Evolutionary conservation across 768 basidiomycete species (phyloP).

Genomic region (Naematelia aurantialba): DNA sequence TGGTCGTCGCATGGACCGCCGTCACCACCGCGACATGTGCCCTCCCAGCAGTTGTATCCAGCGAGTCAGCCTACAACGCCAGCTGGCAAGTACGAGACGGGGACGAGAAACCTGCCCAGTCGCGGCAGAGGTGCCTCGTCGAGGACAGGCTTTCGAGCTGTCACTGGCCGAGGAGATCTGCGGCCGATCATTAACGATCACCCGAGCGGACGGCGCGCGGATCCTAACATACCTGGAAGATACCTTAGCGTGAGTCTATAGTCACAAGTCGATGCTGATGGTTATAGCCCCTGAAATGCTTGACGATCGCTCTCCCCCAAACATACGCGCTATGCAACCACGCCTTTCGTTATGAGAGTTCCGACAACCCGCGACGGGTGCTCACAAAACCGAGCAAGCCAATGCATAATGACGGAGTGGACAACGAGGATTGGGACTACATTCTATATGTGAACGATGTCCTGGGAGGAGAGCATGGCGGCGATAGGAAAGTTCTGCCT

Average conservation of each 20-base stretch:
- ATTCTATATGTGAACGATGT: constrained; percentile 99
- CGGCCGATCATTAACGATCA: constrained; percentile 67
- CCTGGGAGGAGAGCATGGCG: constrained; percentile 83
- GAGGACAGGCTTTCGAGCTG: constrained; percentile 66
- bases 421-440: constrained; percentile 99
- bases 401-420: constrained; percentile 90
- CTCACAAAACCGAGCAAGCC: constrained; percentile 97
- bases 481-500: constrained; percentile 66
- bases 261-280: neutral
- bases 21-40: constrained; percentile 16
- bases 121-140: constrained; percentile 13
- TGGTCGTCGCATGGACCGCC: constrained; percentile 5
- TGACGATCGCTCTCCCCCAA: constrained; percentile 82
- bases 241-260: constrained; percentile 70
- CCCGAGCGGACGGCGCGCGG: constrained; percentile 69
- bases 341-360: constrained; percentile 86
- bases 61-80: constrained; percentile 37
- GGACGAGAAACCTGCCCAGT: constrained; percentile 17
- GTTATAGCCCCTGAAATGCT: constrained; percentile 59
- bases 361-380: constrained; percentile 91
- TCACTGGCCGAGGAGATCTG: constrained; percentile 72
- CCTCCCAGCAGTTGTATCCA: constrained; percentile 27
- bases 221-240: constrained; percentile 60
- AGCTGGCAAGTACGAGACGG: constrained; percentile 31
- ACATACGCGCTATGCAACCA: constrained; percentile 95